phyloP scores from a whole-genome alignment of 2,329 filamentous ascomycete genomes.

The Aaosphaeria pasadenensis region DNA sequence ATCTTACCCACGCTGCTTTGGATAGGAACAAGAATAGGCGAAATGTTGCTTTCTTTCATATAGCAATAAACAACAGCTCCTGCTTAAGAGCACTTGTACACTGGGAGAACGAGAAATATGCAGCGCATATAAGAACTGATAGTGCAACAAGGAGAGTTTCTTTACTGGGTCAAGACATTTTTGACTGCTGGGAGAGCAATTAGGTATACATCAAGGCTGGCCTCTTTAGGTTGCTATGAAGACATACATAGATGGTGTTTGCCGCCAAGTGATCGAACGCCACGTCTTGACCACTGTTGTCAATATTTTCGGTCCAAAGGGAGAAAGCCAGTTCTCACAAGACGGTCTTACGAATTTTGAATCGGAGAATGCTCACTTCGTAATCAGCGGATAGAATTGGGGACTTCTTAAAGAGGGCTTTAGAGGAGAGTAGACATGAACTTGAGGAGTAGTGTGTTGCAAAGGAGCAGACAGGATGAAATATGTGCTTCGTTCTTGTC shows the following conservation, averaged over 20 bases:
- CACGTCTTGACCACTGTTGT: slow-evolving; percentile 3
- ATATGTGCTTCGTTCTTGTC: too few species aligned
- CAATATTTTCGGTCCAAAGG: slow-evolving; percentile 1
- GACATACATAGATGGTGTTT: slow-evolving; percentile 6
- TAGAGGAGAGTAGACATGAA: slow-evolving; percentile 4
- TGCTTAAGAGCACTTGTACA: slow-evolving; percentile 18
- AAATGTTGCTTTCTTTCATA: slow-evolving; percentile 43
- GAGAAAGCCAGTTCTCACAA: not conserved
- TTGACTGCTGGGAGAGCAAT: too few species aligned
- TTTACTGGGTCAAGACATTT: too few species aligned
- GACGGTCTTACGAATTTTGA: not conserved
- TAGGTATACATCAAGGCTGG: not conserved
- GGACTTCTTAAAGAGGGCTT: slow-evolving; percentile 1
- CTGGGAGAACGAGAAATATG: slow-evolving; percentile 30
- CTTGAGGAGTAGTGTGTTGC: slow-evolving; percentile 1
- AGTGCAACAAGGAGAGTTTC: slow-evolving; percentile 4
- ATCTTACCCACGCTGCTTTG: slow-evolving; percentile 43
- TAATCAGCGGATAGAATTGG: slow-evolving; percentile 1
- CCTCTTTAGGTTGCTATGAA: slow-evolving; percentile 3
- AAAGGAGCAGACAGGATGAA: too few species aligned
- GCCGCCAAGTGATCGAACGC: slow-evolving; percentile 7
- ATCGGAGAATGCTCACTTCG: slow-evolving; percentile 1
- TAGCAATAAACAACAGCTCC: not conserved
- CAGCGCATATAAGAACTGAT: slow-evolving; percentile 15
- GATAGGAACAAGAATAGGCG: slow-evolving; percentile 49